Base-by-base conservation (phyloP, 1,284 basidiomycete species). In the Marasmius fiardii region DNA sequence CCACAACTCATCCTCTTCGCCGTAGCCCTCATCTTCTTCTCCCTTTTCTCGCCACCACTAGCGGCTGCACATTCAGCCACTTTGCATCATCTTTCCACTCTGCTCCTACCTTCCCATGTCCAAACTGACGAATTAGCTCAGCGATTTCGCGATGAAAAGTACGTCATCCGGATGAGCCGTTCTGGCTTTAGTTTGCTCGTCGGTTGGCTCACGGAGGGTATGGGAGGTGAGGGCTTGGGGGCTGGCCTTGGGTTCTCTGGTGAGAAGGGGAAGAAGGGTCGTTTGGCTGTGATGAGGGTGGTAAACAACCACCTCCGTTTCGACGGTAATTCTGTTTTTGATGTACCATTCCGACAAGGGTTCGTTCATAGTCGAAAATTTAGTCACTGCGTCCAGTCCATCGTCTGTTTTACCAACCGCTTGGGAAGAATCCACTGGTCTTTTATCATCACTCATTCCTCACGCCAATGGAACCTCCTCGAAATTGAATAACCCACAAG, bases 191-290 rank as follows among this genome's bases (percentile, higher is more conserved):
- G 90, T 39, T 83, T 99, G 6, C 79, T 99, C 10, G 81, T 98
- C 7, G 95, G 95, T 35, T 99, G 97, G 97, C 74, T 99, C 54
- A 97, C 92, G 18, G 93, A 95, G 68, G 93, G 93, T 33, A 77
- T 88, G n/a, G 91, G 90, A 28, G 90, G 93, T 28, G 93, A 95
- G 65, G 86, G 88, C 1, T 75, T 88, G 26, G 90, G 95, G 28
- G 81, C 85, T 57, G 90, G 92, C 8, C 86, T 89, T 50, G 90
- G 93, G 18, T 92, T 93, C 62, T 80, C 87, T 23, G 87, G 93
- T 6, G 92, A 94, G 62, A 84, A 81, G 59, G 85, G 89, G 26
- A 90, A 90, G 62, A 78, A 90, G 59, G 90, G 90, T 33, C 74
- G 92, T 64, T 81, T 92, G 54, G 86, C 93, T 8, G 90, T 98